phyloP scores from a whole-genome alignment of 2,329 filamentous ascomycete species.

The Penicillium griseofulvum region DNA sequence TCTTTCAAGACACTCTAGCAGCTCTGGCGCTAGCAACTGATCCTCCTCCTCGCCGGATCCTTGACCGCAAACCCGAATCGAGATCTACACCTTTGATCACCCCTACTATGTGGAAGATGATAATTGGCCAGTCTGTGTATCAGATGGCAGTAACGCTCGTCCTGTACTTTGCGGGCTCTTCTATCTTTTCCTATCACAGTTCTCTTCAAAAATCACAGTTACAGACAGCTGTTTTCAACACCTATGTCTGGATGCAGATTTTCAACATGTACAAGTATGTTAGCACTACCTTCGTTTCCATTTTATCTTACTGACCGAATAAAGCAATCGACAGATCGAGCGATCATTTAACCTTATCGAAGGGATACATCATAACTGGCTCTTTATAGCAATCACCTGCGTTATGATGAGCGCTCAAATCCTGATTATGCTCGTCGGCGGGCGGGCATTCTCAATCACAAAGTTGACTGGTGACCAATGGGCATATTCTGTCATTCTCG shows the following conservation, averaged over 20 bases:
- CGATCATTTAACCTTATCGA: constrained; percentile 63
- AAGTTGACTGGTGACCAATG: constrained; percentile 53
- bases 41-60: constrained; percentile 54
- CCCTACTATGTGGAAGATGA: constrained; percentile 45
- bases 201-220: constrained; percentile 45
- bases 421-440: constrained; percentile 58
- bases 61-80: constrained; percentile 50
- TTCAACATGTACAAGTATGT: constrained; percentile 64
- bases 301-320: not conserved
- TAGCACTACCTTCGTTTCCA: not conserved
- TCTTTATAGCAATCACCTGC: constrained; percentile 57
- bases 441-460: constrained; percentile 53
- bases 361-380: constrained; percentile 55
- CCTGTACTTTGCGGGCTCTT: constrained; percentile 57
- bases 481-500: constrained; percentile 54
- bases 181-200: constrained; percentile 53
- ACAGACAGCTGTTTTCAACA: constrained; percentile 66
- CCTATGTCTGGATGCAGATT: constrained; percentile 70
- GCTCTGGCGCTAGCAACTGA: constrained; percentile 63
- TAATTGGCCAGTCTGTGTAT: constrained; percentile 40
- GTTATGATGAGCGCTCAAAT: constrained; percentile 60
- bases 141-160: constrained; percentile 37
- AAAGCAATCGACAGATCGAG: constrained; percentile 57
- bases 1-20: constrained; percentile 66
- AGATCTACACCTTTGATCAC: constrained; percentile 44